Evolutionary conservation across 2,329 filamentous ascomycete species (phyloP).

Genomic region (Arthrobotrys conoides): DNA sequence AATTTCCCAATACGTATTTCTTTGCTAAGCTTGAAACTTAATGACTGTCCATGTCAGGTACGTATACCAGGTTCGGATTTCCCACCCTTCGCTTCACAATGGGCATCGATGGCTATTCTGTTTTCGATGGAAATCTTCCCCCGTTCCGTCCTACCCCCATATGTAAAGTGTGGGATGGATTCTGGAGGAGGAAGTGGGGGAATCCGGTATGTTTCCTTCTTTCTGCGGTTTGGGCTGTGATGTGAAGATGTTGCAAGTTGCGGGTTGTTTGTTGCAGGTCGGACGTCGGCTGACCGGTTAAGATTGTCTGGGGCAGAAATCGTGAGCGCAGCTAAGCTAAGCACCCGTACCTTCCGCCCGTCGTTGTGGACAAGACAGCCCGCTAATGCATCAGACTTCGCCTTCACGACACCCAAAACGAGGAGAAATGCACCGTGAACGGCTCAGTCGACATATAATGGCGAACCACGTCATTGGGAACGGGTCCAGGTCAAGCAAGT

Average conservation of each 20-base stretch:
- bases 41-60: conserved; percentile 48
- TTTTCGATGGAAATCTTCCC: conserved; percentile 35
- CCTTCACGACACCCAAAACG: conserved; percentile 1
- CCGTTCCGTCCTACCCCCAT: conserved; percentile 29
- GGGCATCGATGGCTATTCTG: conserved; percentile 52
- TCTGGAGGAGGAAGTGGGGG: conserved; percentile 36
- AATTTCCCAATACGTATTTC: conserved; percentile 30
- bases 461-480: conserved; percentile 59
- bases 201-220: conserved; percentile 48
- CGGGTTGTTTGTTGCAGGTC: conserved; percentile 55
- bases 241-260: conserved; percentile 47
- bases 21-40: conserved; percentile 34
- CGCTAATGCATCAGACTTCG: conserved; percentile 50
- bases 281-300: conserved; percentile 46
- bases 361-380: conserved; percentile 51
- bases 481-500: conserved; percentile 17
- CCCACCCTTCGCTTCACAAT: conserved; percentile 36
- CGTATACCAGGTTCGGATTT: conserved; percentile 33
- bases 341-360: conserved; percentile 60
- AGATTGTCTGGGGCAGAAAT: conserved; percentile 37
- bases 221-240: conserved; percentile 26
- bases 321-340: conserved; percentile 44
- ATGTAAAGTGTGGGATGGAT: conserved; percentile 48
- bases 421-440: conserved; percentile 36
- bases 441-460: conserved; percentile 53